Evolutionary conservation across 768 basidiomycete species (phyloP).

Genomic region (Kwoniella botswanensis): DNA sequence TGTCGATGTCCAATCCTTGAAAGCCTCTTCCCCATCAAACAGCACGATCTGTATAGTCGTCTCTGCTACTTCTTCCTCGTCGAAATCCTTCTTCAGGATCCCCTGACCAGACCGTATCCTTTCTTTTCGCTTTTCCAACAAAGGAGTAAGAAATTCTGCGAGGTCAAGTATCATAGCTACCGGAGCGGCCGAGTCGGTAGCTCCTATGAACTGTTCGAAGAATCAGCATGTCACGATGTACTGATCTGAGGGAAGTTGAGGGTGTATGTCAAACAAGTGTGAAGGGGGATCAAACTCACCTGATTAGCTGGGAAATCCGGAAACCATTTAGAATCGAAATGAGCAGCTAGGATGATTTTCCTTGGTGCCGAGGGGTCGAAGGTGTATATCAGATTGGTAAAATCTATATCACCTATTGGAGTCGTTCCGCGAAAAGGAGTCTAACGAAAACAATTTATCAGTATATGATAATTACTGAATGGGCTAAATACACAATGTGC

Average conservation of each 20-base stretch:
- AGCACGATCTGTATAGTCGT: conserved; percentile 91
- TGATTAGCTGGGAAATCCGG: conserved; percentile 72
- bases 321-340: conserved; percentile 92
- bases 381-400: conserved; percentile 92
- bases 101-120: conserved; percentile 69
- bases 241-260: neutral
- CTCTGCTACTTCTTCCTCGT: conserved; percentile 70
- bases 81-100: conserved; percentile 64
- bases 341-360: conserved; percentile 85
- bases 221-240: neutral
- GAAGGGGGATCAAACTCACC: conserved; percentile 60
- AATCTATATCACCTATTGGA: conserved; percentile 76
- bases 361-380: conserved; percentile 84
- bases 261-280: neutral
- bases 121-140: conserved; percentile 51
- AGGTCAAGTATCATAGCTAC: conserved; percentile 93
- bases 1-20: conserved; percentile 80
- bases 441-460: conserved; percentile 25
- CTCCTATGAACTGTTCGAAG: conserved; percentile 80
- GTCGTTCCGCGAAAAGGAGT: conserved; percentile 79
- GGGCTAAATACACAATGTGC: neutral
- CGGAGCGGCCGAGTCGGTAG: conserved; percentile 94
- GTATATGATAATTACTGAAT: neutral
- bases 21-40: conserved; percentile 98
- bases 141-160: conserved; percentile 75